A percentile compares a stretch with the other conserved stretches of the same genome.
phyloP scores from a whole-genome alignment of 139 green algal genomes.

The Raphidocelis subcapitata region DNA sequence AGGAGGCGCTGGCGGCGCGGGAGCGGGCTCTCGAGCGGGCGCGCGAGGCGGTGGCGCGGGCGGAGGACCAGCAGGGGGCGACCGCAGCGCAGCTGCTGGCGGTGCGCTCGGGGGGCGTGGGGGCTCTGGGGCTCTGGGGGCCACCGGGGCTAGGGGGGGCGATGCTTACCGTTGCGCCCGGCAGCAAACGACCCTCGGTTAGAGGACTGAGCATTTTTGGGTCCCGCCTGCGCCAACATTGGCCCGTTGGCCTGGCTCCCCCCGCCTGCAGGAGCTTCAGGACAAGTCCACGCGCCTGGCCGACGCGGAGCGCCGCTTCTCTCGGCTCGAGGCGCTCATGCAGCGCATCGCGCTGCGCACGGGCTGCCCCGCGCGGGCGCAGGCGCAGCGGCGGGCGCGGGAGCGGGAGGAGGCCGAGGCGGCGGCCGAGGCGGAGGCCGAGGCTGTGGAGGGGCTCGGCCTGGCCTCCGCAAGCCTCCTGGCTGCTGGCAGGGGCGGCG shows the following conservation, averaged over 20 bases:
- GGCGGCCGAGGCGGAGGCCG: too few species aligned
- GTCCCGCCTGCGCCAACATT: neutral
- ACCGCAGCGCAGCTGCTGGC: neutral
- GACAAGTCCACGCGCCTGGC: slow-evolving; percentile 39
- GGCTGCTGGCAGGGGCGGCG: too few species aligned
- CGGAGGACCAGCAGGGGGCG: neutral
- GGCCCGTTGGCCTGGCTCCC: too few species aligned
- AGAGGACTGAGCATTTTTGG: too few species aligned
- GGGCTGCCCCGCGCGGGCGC: neutral
- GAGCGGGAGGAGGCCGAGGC: too few species aligned
- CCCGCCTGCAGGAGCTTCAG: slow-evolving; percentile 27
- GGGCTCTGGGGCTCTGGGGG: too few species aligned
- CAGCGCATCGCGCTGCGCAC: slow-evolving; percentile 47
- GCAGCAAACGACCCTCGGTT: too few species aligned
- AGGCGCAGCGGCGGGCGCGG: slow-evolving; percentile 4
- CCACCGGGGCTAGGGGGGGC: too few species aligned
- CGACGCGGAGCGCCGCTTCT: slow-evolving; percentile 51
- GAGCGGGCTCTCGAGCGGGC: slow-evolving; percentile 26
- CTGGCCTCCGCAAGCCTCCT: too few species aligned
- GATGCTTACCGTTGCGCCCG: too few species aligned
- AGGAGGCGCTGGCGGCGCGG: slow-evolving; percentile 24
- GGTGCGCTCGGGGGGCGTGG: neutral
- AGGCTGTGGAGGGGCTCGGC: too few species aligned
- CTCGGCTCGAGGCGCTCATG: slow-evolving; percentile 61
- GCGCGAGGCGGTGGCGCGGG: slow-evolving; percentile 17